phyloP scores from a whole-genome alignment of 805 yeast genomes.

The Myxozyma geophila region DNA sequence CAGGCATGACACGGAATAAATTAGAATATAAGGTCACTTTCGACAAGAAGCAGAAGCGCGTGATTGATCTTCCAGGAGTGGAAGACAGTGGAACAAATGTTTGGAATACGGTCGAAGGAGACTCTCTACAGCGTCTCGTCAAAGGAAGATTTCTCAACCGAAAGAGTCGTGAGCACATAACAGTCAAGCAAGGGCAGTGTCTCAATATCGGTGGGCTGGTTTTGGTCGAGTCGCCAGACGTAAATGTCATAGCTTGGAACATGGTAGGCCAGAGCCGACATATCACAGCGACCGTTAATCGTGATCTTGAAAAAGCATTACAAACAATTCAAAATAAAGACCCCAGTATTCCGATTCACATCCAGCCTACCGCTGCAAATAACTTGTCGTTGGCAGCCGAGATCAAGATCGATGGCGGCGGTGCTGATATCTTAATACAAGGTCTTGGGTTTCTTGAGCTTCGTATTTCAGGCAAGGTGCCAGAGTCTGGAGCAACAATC shows the following conservation, averaged over 20 bases:
- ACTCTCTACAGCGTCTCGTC: conserved; percentile 26
- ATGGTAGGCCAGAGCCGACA: conserved; percentile 39
- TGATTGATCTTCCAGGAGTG: conserved; percentile 43
- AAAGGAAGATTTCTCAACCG: conserved; percentile 24
- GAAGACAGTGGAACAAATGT: conserved; percentile 34
- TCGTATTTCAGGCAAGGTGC: conserved; percentile 42
- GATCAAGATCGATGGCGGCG: conserved; percentile 30
- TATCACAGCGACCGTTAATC: conserved; percentile 35
- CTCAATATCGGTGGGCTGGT: conserved; percentile 44
- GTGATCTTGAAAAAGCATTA: conserved; percentile 37
- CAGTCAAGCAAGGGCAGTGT: conserved; percentile 38
- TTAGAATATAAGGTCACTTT: conserved; percentile 49
- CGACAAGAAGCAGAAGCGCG: conserved; percentile 40
- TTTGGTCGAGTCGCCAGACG: conserved; percentile 39
- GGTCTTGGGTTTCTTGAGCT: conserved; percentile 46
- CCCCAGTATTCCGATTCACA: conserved; percentile 39
- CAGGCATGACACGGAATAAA: conserved; percentile 70
- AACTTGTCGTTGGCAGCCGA: conserved; percentile 11
- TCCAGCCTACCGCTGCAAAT: conserved; percentile 17
- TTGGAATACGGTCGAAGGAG: conserved; percentile 39
- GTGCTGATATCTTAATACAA: conserved; percentile 41
- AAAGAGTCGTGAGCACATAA: conserved; percentile 37
- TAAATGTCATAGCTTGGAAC: conserved; percentile 42
- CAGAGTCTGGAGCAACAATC: conserved; percentile 39
- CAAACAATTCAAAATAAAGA: conserved; percentile 30